Conservation (phyloP, 2,329 filamentous ascomycete species). For the Paraconiothyrium brasiliense region DNA sequence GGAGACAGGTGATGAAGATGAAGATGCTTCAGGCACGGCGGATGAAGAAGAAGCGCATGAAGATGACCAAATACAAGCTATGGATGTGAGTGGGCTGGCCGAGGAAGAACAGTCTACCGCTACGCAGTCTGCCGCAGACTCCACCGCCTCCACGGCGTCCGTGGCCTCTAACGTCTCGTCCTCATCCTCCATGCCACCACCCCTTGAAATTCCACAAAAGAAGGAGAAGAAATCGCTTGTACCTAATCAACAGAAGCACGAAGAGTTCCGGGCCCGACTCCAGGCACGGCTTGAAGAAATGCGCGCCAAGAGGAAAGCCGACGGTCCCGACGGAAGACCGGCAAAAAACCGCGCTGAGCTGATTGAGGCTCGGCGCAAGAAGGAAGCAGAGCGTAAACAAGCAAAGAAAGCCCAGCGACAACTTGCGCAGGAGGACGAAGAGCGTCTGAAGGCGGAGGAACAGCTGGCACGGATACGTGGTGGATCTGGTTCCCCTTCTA, state of each 20-base stretch:
- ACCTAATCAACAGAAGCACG: slow-evolving; percentile 64
- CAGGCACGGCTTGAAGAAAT: slow-evolving; percentile 85
- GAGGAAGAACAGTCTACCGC: slow-evolving; percentile 48
- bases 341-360: slow-evolving; percentile 90
- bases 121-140: slow-evolving; percentile 44
- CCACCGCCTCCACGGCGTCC: slow-evolving; percentile 52
- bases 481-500: slow-evolving; percentile 66
- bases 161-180: slow-evolving; percentile 57
- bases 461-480: slow-evolving; percentile 66
- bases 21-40: slow-evolving; percentile 31
- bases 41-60: slow-evolving; percentile 33
- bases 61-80: slow-evolving; percentile 44
- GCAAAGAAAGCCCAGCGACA: slow-evolving; percentile 87
- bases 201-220: slow-evolving; percentile 35
- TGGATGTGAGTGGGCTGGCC: slow-evolving; percentile 49
- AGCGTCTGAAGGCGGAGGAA: slow-evolving; percentile 66
- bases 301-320: slow-evolving; percentile 85
- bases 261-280: slow-evolving; percentile 79
- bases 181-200: slow-evolving; percentile 56
- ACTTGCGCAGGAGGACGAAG: slow-evolving; percentile 82
- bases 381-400: slow-evolving; percentile 84
- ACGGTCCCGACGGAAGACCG: slow-evolving; percentile 80
- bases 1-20: slow-evolving; percentile 23
- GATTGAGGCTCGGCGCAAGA: slow-evolving; percentile 86
- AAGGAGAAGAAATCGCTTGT: slow-evolving; percentile 44